Base-by-base conservation (phyloP, 139 green algal genomes). In the Mychonastes homosphaera region DNA sequence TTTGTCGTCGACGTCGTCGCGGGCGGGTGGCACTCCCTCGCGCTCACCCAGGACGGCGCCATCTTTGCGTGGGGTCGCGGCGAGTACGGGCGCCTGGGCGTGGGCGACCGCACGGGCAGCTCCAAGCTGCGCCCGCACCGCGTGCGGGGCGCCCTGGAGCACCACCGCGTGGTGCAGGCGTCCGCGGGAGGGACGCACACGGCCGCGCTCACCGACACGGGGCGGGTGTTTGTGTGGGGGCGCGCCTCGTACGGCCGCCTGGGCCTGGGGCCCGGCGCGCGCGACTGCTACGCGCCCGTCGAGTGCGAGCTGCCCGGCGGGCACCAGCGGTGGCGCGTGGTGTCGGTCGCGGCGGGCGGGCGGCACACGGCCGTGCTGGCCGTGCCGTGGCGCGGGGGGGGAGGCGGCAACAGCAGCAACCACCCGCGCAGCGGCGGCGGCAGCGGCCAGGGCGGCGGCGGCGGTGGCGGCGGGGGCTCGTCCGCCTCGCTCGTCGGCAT, bases 31-130 rank as follows among this genome's bases (percentile, higher is more conserved):
- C 86, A 95, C 72, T 88, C 78, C 19, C 63, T 88, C 34, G 83
- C 79, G 2, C 65, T 94, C 28, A 80, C 52, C 21, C 56, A 56
- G 12, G 60, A 74, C 27, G 67, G 76, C 63, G 72, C 86, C 70
- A 72, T 91, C 29, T 93, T 78, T 56, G 64, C 84, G 19, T 94
- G 86, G 86, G 87, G 87, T 0, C 77, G 87, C 2, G 87, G 87
- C 15, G 86, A 95, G 76, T 94, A 95, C 62, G 87, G 87, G 2
- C 69, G 87, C 24, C 77, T 95, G 60, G 87, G 87, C 18, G 64
- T 94, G 28, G 87, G 81, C 12, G 87, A 94, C 67, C 57, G 57
- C 19, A 72, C 48, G 1, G 87, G 84, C 32, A 72, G 53, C 38
- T 84, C 73, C 70, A 79, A 79, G 65, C 70, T 94, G 59, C 69